Percentiles rank a stretch among this genome's conserved stretches.
Conservation (phyloP, 129 eudicot species). For the Rutidosis leptorrhynchoides region DNA sequence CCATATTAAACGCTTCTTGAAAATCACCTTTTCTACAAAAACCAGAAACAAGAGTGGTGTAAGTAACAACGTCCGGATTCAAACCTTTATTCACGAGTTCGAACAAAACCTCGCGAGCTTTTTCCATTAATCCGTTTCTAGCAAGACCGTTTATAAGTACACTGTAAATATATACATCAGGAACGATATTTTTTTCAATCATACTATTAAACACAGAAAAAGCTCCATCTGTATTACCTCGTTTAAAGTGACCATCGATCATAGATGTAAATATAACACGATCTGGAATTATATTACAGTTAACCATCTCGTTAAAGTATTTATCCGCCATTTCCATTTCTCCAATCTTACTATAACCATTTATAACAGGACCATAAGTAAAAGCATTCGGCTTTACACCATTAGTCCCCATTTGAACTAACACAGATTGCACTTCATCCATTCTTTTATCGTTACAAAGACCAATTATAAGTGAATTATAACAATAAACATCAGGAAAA, state of each 20-base stretch:
- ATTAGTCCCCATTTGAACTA: constrained; percentile 55
- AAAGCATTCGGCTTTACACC: constrained; percentile 61
- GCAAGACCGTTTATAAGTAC: constrained; percentile 63
- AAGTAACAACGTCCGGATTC: constrained; percentile 65
- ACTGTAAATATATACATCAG: constrained; percentile 59
- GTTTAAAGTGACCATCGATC: constrained; percentile 79
- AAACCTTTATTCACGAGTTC: constrained; percentile 50
- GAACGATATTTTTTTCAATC: constrained; percentile 50
- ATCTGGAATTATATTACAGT: constrained; percentile 52
- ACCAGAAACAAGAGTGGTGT: constrained; percentile 69
- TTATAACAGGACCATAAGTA: constrained; percentile 69
- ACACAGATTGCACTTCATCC: constrained; percentile 48
- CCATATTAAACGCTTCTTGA: constrained; percentile 46
- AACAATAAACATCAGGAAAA: constrained; percentile 73
- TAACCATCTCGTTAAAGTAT: constrained; percentile 65
- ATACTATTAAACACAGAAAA: constrained; percentile 44
- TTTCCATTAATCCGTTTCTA: constrained; percentile 56
- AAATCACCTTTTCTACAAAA: constrained; percentile 62
- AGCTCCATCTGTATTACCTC: constrained; percentile 54
- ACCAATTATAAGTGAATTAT: constrained; percentile 67
- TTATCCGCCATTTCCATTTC: constrained; percentile 57
- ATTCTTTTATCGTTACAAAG: constrained; percentile 54
- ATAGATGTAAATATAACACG: constrained; percentile 49
- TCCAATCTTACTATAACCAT: constrained; percentile 49
- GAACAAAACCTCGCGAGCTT: constrained; percentile 48